A percentile compares a stretch with the other conserved stretches of the same genome.
Evolutionary conservation across 805 yeast genomes (phyloP).

Genomic region (Candida fluviatilis): DNA sequence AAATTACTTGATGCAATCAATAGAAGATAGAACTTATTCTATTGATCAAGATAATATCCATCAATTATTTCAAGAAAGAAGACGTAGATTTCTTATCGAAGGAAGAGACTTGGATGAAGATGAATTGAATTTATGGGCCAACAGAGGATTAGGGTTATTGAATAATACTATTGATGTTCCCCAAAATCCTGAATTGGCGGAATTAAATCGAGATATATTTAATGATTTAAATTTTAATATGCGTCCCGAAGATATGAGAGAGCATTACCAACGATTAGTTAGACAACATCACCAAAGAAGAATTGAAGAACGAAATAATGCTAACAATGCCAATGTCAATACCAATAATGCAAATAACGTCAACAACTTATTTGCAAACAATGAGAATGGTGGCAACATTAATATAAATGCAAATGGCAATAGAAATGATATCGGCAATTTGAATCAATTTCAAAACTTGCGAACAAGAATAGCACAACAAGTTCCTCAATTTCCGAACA

Average conservation of each 20-base stretch:
- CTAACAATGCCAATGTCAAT: background rate
- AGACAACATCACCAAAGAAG: constrained; percentile 25
- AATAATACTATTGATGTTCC: constrained; percentile 3
- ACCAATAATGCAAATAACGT: constrained; percentile 7
- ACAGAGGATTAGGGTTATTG: constrained; percentile 3
- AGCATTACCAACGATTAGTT: constrained; percentile 25
- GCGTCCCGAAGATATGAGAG: constrained; percentile 31
- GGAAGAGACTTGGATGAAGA: constrained; percentile 19
- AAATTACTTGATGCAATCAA: constrained; percentile 52
- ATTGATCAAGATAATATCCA: constrained; percentile 31
- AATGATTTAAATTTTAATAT: constrained; percentile 25
- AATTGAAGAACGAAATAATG: constrained; percentile 4
- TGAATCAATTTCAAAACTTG: background rate
- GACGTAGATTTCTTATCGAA: constrained; percentile 20
- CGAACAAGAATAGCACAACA: background rate
- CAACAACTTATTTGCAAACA: constrained; percentile 6
- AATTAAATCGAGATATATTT: constrained; percentile 28
- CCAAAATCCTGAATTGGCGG: constrained; percentile 19
- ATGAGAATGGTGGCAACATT: background rate
- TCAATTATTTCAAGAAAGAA: constrained; percentile 24
- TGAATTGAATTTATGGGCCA: constrained; percentile 21
- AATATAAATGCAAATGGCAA: background rate
- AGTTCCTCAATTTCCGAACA: background rate
- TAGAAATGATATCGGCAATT: background rate
- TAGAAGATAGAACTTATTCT: constrained; percentile 32